Percentiles rank a stretch among this genome's conserved stretches.
Conservation (phyloP, 2,329 filamentous ascomycete genomes). For the Colletotrichum liaoningense region DNA sequence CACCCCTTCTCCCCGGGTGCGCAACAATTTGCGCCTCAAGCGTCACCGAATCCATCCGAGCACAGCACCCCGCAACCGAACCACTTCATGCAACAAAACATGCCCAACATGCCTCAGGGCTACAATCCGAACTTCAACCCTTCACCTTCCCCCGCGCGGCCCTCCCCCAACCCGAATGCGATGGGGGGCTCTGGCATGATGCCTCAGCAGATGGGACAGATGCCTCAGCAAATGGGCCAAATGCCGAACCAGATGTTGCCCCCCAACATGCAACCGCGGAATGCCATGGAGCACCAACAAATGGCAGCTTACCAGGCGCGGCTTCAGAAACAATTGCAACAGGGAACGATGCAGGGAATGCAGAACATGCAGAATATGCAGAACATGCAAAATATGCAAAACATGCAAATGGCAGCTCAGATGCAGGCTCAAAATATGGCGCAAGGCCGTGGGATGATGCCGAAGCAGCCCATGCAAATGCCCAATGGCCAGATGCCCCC, state of each 20-base stretch:
- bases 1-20: slow-evolving; percentile 87
- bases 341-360: slow-evolving; percentile 60
- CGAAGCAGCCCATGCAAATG: slow-evolving; percentile 62
- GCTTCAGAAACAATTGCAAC: slow-evolving; percentile 80
- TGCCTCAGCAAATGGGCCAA: slow-evolving; percentile 51
- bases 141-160: slow-evolving; percentile 65
- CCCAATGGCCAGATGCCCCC: slow-evolving; percentile 68
- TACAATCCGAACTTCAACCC: slow-evolving; percentile 71
- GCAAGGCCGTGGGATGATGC: slow-evolving; percentile 62
- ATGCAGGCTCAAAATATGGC: slow-evolving; percentile 58
- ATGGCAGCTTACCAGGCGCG: slow-evolving; percentile 85
- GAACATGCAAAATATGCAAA: slow-evolving; percentile 57
- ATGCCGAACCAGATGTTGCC: slow-evolving; percentile 48
- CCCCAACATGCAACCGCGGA: slow-evolving; percentile 56
- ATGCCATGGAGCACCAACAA: slow-evolving; percentile 78
- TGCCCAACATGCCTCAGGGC: slow-evolving; percentile 68
- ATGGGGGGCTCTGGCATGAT: slow-evolving; percentile 66
- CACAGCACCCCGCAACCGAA: slow-evolving; percentile 81
- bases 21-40: slow-evolving; percentile 77
- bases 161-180: slow-evolving; percentile 65
- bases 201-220: slow-evolving; percentile 60
- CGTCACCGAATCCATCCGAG: slow-evolving; percentile 82
- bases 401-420: slow-evolving; percentile 62
- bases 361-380: slow-evolving; percentile 51
- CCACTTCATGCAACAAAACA: slow-evolving; percentile 72